A percentile compares a stretch with the other conserved stretches of the same genome.
These are phyloP conservation scores for Casuarina cunninghamiana DNA, from an alignment of 306 rosid genomes.

Conservation along the genomic window DNA sequence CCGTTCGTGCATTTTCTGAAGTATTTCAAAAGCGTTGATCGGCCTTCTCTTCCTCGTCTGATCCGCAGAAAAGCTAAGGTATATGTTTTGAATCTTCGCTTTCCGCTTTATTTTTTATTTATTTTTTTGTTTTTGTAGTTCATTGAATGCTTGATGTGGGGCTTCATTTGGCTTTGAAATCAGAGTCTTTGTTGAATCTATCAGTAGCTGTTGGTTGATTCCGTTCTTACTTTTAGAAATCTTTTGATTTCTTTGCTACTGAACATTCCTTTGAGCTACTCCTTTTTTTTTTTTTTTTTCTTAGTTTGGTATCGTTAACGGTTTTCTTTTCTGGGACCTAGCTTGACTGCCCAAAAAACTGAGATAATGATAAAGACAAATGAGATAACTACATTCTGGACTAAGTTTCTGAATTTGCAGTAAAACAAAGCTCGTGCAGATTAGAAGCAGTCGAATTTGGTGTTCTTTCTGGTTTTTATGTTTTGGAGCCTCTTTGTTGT, in stretches of 20 bases:
- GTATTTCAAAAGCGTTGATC: conserved; percentile 20
- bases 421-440: conserved; percentile 19
- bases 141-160: background rate
- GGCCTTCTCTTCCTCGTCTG: conserved; percentile 36
- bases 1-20: conserved; percentile 34
- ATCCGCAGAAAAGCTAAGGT: conserved; percentile 46
- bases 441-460: conserved; percentile 14
- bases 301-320: background rate
- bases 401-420: background rate
- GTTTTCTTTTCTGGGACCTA: background rate
- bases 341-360: conserved; percentile 20
- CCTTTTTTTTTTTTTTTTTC: background rate
- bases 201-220: background rate
- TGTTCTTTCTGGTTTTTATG: conserved; percentile 2
- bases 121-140: background rate
- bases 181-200: background rate
- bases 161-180: conserved; percentile 10
- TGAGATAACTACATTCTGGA: background rate
- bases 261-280: background rate
- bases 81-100: conserved; percentile 19
- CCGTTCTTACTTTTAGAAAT: background rate
- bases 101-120: background rate
- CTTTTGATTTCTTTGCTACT: background rate
- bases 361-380: conserved; percentile 7
- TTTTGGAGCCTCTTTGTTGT: conserved; percentile 11